phyloP scores from a whole-genome alignment of 306 rosid species.

The Sphenostylis stenocarpa region DNA sequence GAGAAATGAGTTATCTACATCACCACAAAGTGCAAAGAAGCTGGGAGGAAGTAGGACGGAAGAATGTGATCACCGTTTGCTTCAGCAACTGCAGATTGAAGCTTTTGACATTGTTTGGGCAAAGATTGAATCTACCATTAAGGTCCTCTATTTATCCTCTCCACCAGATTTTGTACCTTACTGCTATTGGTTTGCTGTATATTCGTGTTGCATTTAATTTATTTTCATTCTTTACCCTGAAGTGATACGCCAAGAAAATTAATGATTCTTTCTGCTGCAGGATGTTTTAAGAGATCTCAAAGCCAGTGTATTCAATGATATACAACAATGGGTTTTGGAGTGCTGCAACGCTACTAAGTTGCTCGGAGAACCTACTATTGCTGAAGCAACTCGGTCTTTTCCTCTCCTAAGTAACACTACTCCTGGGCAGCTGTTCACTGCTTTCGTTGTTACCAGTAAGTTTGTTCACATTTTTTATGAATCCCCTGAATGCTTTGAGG shows the following conservation, averaged over 20 bases:
- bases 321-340: constrained; percentile 65
- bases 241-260: constrained; percentile 6
- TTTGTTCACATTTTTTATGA: constrained; percentile 15
- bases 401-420: constrained; percentile 54
- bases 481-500: constrained; percentile 6
- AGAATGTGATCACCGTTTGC: constrained; percentile 34
- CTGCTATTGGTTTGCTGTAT: not conserved
- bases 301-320: constrained; percentile 53
- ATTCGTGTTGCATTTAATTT: not conserved
- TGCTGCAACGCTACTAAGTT: constrained; percentile 57
- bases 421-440: constrained; percentile 59
- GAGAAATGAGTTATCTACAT: constrained; percentile 53
- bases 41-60: constrained; percentile 32
- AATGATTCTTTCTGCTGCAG: constrained; percentile 43
- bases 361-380: constrained; percentile 44
- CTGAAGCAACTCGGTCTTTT: constrained; percentile 58
- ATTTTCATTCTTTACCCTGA: not conserved
- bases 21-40: constrained; percentile 35
- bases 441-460: constrained; percentile 78
- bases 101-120: constrained; percentile 68
- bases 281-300: constrained; percentile 65
- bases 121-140: constrained; percentile 66
- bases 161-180: not conserved
- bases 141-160: constrained; percentile 44
- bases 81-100: constrained; percentile 45